Evolutionary conservation across 129 eudicot genomes (phyloP), one percentile per base, ranked within the genome.

Genomic region (Mikania micrantha): DNA sequence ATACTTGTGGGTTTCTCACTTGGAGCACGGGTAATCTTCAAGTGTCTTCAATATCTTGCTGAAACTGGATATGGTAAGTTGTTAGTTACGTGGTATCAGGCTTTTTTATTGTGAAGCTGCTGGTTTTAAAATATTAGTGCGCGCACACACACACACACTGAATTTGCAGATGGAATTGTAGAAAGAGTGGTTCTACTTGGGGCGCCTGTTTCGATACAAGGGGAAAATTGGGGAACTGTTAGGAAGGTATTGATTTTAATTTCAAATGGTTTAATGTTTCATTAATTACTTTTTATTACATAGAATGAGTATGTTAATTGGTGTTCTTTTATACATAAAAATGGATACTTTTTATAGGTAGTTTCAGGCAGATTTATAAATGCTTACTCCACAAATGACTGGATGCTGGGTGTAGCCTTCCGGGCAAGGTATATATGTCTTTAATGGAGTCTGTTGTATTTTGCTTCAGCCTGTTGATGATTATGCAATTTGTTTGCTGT

Each of bases 161-260:
- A 16, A 70, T 78, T 70, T 60, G 56, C 90, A 93, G 99, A 83
- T 73, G 91, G 89, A 48, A 78, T 94, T 50, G 88, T 94, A 28
- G 99, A 94, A 87, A 85, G 93, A 78, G 99, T 90, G 59, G 95
- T 94, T 52, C 84, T 94, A 68, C 99, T 94, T 71, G 99, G 99
- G 57, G 86, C 97, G 54, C 99, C 99, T 27, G 79, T 94, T 60
- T 68, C 96, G 70, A 85, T 94, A 34, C 79, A 76, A 78, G 99
- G 89, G 79, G 90, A 85, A 79, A 90, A 90, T 44, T 94, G 97
- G 99, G 99, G 84, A 80, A 87, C 90, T 66, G 89, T 74, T 25
- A 80, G 95, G 40, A 94, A 94, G 99, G 99, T 81, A 77, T 21
- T 2, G 1, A 60, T 35, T 25, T 22, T 32, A 3, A 34, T 70